Percentiles rank a stretch among this genome's conserved stretches.
Conservation (phyloP, 768 basidiomycete species). For the Pisolithus tinctorius region DNA sequence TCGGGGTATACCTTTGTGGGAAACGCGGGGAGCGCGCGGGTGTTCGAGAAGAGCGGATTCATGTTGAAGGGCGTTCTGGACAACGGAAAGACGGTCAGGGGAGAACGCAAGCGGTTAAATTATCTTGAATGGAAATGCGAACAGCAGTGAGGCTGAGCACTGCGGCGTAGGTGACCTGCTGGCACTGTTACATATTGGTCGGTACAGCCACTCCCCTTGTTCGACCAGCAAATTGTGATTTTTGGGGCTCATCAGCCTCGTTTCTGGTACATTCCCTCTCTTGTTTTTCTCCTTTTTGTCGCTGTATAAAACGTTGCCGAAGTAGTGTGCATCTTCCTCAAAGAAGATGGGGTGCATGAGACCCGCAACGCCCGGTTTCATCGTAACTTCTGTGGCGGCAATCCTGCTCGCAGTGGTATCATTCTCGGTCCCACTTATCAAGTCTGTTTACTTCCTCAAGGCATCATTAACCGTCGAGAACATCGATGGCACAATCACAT, state of each 20-base stretch:
- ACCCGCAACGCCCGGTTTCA: constrained; percentile 85
- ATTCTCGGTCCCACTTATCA: constrained; percentile 87
- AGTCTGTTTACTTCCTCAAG: constrained; percentile 83
- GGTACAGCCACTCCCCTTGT: too few species aligned
- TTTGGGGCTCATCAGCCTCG: too few species aligned
- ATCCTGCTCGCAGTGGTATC: constrained; percentile 77
- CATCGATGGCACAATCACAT: constrained; percentile 57
- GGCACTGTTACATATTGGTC: too few species aligned
- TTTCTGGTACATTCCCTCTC: not conserved
- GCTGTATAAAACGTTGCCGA: not conserved
- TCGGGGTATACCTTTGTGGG: constrained; percentile 38
- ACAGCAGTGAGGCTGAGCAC: not conserved
- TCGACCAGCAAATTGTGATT: too few species aligned
- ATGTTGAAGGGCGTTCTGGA: constrained; percentile 31
- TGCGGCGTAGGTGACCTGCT: too few species aligned
- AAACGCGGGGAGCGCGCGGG: constrained; percentile 55
- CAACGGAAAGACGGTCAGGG: constrained; percentile 32
- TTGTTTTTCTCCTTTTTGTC: not conserved
- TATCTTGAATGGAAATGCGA: constrained; percentile 28
- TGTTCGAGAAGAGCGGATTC: constrained; percentile 67
- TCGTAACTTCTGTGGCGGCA: constrained; percentile 76
- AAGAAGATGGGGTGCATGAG: constrained; percentile 55
- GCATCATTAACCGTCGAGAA: constrained; percentile 49
- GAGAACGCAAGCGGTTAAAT: constrained; percentile 30
- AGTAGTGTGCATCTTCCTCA: not conserved